A percentile compares a stretch with the other conserved stretches of the same genome.
Evolutionary conservation across 1,139 yeast genomes (phyloP).

Genomic region (Hansenula lynferdii): DNA sequence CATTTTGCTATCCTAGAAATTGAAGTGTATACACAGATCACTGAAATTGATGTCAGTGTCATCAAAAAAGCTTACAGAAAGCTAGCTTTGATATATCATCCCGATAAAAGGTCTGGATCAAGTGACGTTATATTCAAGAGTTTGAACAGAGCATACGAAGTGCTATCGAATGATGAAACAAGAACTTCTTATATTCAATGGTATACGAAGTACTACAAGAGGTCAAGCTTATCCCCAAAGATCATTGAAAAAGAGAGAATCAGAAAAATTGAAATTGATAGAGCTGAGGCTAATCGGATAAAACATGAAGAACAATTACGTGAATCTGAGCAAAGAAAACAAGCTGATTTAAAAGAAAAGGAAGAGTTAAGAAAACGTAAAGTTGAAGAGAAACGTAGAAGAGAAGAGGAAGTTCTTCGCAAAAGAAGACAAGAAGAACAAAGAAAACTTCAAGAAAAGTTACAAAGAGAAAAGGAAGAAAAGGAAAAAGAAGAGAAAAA

Average conservation of each 20-base stretch:
- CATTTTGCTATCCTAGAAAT: conserved; percentile 17
- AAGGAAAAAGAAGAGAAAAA: conserved; percentile 1
- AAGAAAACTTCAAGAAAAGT: not conserved
- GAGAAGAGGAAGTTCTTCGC: conserved; percentile 1
- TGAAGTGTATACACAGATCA: conserved; percentile 5
- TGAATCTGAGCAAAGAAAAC: conserved; percentile 2
- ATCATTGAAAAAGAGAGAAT: conserved; percentile 8
- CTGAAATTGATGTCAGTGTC: conserved; percentile 32
- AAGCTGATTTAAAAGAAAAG: conserved; percentile 2
- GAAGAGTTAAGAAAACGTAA: conserved; percentile 3
- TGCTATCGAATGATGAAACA: conserved; percentile 51
- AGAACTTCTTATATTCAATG: conserved; percentile 45
- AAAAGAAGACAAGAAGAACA: conserved; percentile 4
- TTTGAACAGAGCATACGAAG: conserved; percentile 68
- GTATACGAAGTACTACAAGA: conserved; percentile 11
- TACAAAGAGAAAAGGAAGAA: not conserved
- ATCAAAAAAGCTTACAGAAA: conserved; percentile 85
- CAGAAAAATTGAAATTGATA: conserved; percentile 21
- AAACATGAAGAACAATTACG: not conserved
- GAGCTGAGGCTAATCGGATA: conserved; percentile 12
- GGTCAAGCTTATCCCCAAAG: conserved; percentile 4
- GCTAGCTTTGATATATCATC: conserved; percentile 86
- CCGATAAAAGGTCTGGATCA: conserved; percentile 87
- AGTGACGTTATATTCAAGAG: conserved; percentile 70
- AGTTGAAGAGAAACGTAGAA: not conserved